Base-by-base conservation (phyloP, 1,284 basidiomycete species). In the Apiotrichum sp. region DNA sequence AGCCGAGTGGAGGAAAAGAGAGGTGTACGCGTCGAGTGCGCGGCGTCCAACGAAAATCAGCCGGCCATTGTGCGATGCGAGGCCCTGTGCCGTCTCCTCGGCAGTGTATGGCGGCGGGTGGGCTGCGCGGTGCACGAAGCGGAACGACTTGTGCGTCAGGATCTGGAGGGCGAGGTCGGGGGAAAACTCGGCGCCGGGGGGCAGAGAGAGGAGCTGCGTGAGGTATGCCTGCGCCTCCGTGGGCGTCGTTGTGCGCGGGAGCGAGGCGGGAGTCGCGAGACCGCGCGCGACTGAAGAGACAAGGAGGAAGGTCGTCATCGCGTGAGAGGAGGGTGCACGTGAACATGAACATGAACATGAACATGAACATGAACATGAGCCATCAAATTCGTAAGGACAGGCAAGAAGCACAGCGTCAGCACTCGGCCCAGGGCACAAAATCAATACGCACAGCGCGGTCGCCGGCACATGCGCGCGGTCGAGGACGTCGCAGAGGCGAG, bases 111-210 rank as follows among this genome's bases (percentile, higher is more conserved):
- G 56, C 46, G 55, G 59, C 22, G 58, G 47, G 54, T 61, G 57
- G 14, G 56, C 45, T 39, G 72, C 55, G 31, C 65, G 60, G 48
- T 74, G 71, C 14, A 65, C 65, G 53, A 66, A 69, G 31, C 70
- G 67, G 57, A 70, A 77, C 42, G 68, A 71, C 68, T 76, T 76
- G 61, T 77, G 75, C 6, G 74, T 76, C 45, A 76, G 62, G 52
- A 72, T 70, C 55, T 75, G 73, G 32, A 77, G 66, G 7, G 74
- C 69, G 38, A 75, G 67, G 33, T 58, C 50, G 2, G 69, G 69
- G n/a, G 73, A 64, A 63, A 77, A 70, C 50, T 64, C 59, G 8
- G 62, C 65, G 4, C 61, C 33, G 9, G 67, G 50, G 5, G 72
- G 70, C 2, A 77, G 63, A 40, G 56, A 52, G 40, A 77, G 65